These are phyloP conservation scores for Entrophospora sp. DNA, from an alignment of 192 early-diverging fungal genomes.

Conservation along the genomic window DNA sequence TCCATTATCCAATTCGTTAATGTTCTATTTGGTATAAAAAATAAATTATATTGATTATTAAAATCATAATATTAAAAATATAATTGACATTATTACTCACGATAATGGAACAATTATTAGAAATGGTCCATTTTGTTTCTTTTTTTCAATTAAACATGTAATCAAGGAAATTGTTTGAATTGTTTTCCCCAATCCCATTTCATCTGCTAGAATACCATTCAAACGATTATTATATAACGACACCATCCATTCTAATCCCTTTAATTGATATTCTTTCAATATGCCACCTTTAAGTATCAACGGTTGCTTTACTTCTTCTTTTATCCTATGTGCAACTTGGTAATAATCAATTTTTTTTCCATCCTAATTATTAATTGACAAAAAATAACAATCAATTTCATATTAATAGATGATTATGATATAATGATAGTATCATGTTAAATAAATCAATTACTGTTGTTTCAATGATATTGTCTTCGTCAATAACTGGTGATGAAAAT, in stretches of 20 bases:
- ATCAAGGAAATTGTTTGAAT: slow-evolving; percentile 96
- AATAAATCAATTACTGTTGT: no score
- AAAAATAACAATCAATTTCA: no score
- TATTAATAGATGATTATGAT: no score
- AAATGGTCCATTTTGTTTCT: slow-evolving; percentile 92
- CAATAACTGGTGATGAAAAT: no score
- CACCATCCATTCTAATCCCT: slow-evolving; percentile 99
- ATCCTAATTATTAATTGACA: no score
- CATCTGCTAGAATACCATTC: slow-evolving; percentile 97
- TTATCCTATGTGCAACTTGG: slow-evolving; percentile 74
- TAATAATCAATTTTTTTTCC: slow-evolving; percentile 71
- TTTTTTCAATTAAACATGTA: slow-evolving; percentile 90
- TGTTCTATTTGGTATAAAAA: no score
- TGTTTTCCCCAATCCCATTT: slow-evolving; percentile 85
- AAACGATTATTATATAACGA: slow-evolving; percentile 97
- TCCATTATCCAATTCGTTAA: slow-evolving; percentile 95
- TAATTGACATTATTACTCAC: no score
- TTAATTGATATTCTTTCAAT: slow-evolving; percentile 95
- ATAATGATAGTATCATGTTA: no score
- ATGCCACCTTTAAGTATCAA: slow-evolving; percentile 80
- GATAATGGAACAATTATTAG: slow-evolving; percentile 94
- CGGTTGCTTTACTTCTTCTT: slow-evolving; percentile 77
- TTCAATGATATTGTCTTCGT: no score
- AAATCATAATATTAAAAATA: no score
- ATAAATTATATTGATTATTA: no score